phyloP scores from a whole-genome alignment of 2,329 filamentous ascomycete species.

The Aureobasidium sp. region DNA sequence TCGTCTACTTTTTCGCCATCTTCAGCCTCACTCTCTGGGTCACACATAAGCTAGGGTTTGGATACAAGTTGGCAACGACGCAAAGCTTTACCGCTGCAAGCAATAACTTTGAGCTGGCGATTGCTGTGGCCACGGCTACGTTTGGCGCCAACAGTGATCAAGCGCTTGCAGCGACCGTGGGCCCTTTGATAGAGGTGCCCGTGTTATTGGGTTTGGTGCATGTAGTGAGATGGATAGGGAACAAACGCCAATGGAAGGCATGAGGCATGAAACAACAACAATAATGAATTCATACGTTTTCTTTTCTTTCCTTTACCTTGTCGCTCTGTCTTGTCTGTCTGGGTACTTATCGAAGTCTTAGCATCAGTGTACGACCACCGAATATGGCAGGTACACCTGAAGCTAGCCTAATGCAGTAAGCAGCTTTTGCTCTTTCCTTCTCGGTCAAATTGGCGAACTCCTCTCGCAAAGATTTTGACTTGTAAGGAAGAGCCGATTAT shows the following conservation, averaged over 20 bases:
- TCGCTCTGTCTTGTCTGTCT: background rate
- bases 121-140: slow-evolving; percentile 76
- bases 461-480: background rate
- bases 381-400: background rate
- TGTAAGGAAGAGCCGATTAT: background rate
- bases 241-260: slow-evolving; percentile 47
- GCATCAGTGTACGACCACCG: background rate
- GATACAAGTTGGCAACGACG: slow-evolving; percentile 62
- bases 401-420: background rate
- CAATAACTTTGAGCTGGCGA: slow-evolving; percentile 90
- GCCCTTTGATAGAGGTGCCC: slow-evolving; percentile 79
- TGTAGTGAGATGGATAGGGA: slow-evolving; percentile 54
- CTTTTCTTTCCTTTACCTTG: background rate
- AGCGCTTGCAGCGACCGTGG: slow-evolving; percentile 74
- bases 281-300: background rate
- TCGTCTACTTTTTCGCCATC: slow-evolving; percentile 72
- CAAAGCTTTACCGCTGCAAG: slow-evolving; percentile 86
- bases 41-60: slow-evolving; percentile 61
- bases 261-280: background rate
- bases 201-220: slow-evolving; percentile 74
- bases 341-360: background rate
- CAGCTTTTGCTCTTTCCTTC: background rate
- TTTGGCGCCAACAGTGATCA: slow-evolving; percentile 73
- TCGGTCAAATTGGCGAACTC: background rate
- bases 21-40: slow-evolving; percentile 63